These are phyloP conservation scores for Corchorus capsularis DNA, from an alignment of 345 rosid genomes.

Conservation along the genomic window DNA sequence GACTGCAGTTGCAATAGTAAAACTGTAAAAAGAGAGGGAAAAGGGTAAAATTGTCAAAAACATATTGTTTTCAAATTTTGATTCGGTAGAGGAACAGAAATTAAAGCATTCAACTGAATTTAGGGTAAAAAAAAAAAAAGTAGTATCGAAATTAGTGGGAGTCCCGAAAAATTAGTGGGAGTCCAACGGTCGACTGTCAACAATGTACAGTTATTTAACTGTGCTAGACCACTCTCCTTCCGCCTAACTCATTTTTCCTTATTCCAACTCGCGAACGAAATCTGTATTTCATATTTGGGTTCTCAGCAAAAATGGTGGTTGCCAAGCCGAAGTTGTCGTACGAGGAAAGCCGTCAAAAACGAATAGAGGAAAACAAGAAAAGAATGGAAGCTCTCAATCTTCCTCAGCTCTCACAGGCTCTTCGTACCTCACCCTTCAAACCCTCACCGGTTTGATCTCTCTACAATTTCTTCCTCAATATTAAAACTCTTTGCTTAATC, in stretches of 20 bases:
- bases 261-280: neutral
- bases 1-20: too few relatives aligned
- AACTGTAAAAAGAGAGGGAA: too few relatives aligned
- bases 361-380: constrained; percentile 81
- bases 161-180: constrained; percentile 13
- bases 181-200: constrained; percentile 43
- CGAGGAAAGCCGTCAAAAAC: constrained; percentile 59
- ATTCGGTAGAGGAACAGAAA: neutral
- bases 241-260: too few relatives aligned
- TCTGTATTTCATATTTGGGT: neutral
- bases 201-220: neutral
- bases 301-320: constrained; percentile 40
- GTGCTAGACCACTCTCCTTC: neutral
- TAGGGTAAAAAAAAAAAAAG: neutral
- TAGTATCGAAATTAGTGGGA: constrained; percentile 7
- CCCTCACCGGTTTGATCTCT: constrained; percentile 44
- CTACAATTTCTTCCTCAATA: neutral
- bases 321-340: constrained; percentile 34
- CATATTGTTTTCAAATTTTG: neutral
- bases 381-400: constrained; percentile 87
- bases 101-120: neutral
- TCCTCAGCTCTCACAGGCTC: constrained; percentile 53
- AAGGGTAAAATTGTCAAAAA: neutral
- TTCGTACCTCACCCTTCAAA: constrained; percentile 41
- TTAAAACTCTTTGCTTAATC: neutral